phyloP scores from a whole-genome alignment of 2,329 filamentous ascomycete species.

The Aspergillus sojae region DNA sequence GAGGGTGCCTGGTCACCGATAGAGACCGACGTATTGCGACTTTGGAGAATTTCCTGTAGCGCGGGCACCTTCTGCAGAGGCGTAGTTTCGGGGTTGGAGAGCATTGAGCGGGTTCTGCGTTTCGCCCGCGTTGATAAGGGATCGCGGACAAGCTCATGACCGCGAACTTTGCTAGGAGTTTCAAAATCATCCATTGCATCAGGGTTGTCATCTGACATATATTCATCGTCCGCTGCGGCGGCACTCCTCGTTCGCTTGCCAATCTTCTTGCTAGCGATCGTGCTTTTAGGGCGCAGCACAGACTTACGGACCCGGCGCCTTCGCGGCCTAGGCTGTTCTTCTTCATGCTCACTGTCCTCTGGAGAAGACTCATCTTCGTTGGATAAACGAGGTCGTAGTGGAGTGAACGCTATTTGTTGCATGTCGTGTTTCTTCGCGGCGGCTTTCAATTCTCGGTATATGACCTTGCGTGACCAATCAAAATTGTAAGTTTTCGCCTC shows the following conservation, averaged over 20 bases:
- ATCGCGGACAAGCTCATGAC: constrained; percentile 37
- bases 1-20: constrained; percentile 16
- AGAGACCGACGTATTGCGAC: constrained; percentile 23
- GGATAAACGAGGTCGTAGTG: constrained; percentile 32
- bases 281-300: constrained; percentile 47
- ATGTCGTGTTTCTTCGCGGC: constrained; percentile 30
- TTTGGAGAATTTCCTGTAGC: constrained; percentile 32
- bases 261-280: constrained; percentile 42
- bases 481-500: constrained; percentile 38
- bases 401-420: constrained; percentile 35
- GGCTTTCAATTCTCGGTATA: constrained; percentile 45
- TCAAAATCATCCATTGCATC: constrained; percentile 33
- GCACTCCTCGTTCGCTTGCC: constrained; percentile 45
- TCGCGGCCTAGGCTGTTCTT: constrained; percentile 25
- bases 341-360: constrained; percentile 32
- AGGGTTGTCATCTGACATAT: constrained; percentile 34
- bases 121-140: constrained; percentile 34
- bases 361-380: constrained; percentile 35
- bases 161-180: constrained; percentile 38
- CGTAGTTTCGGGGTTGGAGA: constrained; percentile 30
- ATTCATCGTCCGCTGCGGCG: constrained; percentile 24
- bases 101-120: constrained; percentile 32
- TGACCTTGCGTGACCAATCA: constrained; percentile 45
- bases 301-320: constrained; percentile 44
- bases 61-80: constrained; percentile 28